A percentile compares a stretch with the other conserved stretches of the same genome.
Conservation (phyloP, 768 basidiomycete genomes). For the Rhodotorula paludigena region DNA sequence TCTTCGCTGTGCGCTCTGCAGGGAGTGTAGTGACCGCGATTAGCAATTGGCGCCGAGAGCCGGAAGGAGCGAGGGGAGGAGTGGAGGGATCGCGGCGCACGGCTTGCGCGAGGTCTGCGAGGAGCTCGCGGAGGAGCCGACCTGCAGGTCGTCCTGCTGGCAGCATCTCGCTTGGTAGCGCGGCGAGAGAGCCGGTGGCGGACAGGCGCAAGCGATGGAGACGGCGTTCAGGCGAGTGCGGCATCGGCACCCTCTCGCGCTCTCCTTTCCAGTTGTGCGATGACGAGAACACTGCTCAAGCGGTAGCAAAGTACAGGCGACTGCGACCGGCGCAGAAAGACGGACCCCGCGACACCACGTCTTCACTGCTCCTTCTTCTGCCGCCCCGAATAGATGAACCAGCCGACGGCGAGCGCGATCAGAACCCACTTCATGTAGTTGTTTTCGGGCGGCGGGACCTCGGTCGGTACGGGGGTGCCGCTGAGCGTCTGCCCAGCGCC, state of each 20-base stretch:
- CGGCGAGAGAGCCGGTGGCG: too few relatives aligned
- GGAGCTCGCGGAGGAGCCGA: constrained; percentile 2
- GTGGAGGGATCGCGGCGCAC: constrained; percentile 1
- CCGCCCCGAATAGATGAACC: background rate
- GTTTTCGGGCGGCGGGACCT: constrained; percentile 5
- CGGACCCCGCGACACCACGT: background rate
- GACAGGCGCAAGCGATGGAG: too few relatives aligned
- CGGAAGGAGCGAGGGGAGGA: background rate
- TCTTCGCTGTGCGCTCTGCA: constrained; percentile 3
- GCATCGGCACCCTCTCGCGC: too few relatives aligned
- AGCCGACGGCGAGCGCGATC: background rate
- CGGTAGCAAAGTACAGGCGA: too few relatives aligned
- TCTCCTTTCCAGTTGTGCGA: too few relatives aligned
- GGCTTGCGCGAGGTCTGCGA: constrained; percentile 21
- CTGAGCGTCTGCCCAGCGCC: constrained; percentile 25
- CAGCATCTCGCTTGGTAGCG: constrained; percentile 10
- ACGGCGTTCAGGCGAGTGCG: too few relatives aligned
- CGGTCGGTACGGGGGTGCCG: constrained; percentile 21
- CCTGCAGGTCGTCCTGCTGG: constrained; percentile 4
- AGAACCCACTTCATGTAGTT: background rate
- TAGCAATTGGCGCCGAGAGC: background rate
- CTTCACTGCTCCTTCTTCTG: background rate
- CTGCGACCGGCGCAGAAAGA: too few relatives aligned
- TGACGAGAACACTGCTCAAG: too few relatives aligned
- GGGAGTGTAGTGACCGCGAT: background rate